phyloP scores from a whole-genome alignment of 1,284 basidiomycete species.

The Ustilago tritici region DNA sequence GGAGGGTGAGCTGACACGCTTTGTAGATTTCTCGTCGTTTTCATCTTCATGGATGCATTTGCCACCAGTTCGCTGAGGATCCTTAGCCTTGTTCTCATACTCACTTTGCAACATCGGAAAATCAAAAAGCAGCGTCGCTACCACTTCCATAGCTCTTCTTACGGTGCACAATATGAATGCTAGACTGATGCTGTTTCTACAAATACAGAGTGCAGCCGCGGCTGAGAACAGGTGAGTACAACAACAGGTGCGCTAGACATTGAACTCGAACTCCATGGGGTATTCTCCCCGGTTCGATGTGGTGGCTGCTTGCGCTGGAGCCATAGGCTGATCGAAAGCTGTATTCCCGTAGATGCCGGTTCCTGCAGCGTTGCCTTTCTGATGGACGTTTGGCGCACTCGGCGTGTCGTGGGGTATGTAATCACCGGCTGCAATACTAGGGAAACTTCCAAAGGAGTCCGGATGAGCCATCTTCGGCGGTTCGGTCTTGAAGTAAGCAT shows the following conservation, averaged over 20 bases:
- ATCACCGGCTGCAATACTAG: constrained; percentile 95
- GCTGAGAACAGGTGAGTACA: not conserved
- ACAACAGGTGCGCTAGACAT: not conserved
- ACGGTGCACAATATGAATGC: not conserved
- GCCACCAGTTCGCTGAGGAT: not conserved
- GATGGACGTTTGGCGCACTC: constrained; percentile 11
- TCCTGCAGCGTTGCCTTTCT: not conserved
- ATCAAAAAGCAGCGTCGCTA: not conserved
- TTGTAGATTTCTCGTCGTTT: not conserved
- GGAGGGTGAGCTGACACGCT: no score
- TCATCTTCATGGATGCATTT: not conserved
- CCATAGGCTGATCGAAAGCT: not conserved
- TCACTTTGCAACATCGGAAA: not conserved
- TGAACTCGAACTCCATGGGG: constrained; percentile 39
- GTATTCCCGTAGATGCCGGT: not conserved
- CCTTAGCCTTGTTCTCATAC: not conserved
- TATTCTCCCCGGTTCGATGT: constrained; percentile 10
- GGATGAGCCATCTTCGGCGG: constrained; percentile 95
- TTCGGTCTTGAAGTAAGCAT: constrained; percentile 89
- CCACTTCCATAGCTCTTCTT: not conserved
- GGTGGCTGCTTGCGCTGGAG: not conserved
- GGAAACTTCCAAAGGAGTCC: constrained; percentile 96
- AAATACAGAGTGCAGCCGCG: not conserved
- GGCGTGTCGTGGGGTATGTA: constrained; percentile 65
- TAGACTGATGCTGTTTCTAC: not conserved